These are phyloP conservation scores for Aspergillus brunneoviolaceus DNA, from an alignment of 2,329 filamentous ascomycete species.

Conservation along the genomic window DNA sequence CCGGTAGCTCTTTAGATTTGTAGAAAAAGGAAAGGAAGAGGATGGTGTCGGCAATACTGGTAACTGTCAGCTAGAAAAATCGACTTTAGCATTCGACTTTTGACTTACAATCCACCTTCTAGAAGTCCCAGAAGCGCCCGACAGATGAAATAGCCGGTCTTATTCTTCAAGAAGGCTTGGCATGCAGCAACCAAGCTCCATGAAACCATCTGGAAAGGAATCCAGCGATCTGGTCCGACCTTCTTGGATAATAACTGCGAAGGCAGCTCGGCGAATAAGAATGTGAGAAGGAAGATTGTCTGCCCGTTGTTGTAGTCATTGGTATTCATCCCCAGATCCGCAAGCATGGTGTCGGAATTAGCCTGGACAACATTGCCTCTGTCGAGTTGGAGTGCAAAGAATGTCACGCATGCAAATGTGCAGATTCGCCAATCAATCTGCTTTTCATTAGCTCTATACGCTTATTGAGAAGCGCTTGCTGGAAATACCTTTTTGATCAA, in stretches of 20 bases:
- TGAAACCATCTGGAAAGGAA: slow-evolving; percentile 57
- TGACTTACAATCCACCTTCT: slow-evolving; percentile 60
- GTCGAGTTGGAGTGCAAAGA: slow-evolving; percentile 64
- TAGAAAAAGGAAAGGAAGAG: slow-evolving; percentile 73
- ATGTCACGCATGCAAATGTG: slow-evolving; percentile 55
- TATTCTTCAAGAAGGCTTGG: slow-evolving; percentile 53
- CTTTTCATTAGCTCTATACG: not conserved
- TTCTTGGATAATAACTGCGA: slow-evolving; percentile 62
- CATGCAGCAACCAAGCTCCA: slow-evolving; percentile 56
- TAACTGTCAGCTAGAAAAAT: slow-evolving; percentile 3
- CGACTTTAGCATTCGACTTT: slow-evolving; percentile 27
- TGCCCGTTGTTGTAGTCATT: slow-evolving; percentile 48
- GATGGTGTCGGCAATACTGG: slow-evolving; percentile 44
- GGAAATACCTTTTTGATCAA: slow-evolving; percentile 38
- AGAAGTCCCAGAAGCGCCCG: slow-evolving; percentile 51
- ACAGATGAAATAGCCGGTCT: slow-evolving; percentile 42
- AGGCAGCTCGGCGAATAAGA: slow-evolving; percentile 55
- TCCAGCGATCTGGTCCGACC: slow-evolving; percentile 60
- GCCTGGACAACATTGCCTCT: slow-evolving; percentile 63
- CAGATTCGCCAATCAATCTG: slow-evolving; percentile 46
- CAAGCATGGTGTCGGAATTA: slow-evolving; percentile 61
- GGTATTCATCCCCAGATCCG: slow-evolving; percentile 49
- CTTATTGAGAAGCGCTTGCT: not conserved
- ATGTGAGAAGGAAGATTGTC: slow-evolving; percentile 39
- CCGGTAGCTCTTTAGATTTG: slow-evolving; percentile 67